Conservation (phyloP, 2,329 filamentous ascomycete species). For the Trichoderma atrobrunneum region DNA sequence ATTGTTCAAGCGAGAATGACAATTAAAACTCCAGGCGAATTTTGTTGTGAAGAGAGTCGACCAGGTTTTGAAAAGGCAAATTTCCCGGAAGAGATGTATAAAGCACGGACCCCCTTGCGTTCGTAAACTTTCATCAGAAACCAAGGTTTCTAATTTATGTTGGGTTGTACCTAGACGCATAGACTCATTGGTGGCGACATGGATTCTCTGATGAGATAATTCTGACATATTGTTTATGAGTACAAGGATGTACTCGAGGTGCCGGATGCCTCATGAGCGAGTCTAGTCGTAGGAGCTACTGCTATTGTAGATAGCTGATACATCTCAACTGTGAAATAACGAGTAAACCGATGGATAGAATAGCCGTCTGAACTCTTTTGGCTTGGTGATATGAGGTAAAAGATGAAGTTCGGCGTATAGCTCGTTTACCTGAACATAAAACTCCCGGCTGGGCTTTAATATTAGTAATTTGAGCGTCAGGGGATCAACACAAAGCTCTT, state of each 20-base stretch:
- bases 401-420: background rate
- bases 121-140: background rate
- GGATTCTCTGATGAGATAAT: background rate
- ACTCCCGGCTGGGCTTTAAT: background rate
- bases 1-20: background rate
- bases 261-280: background rate
- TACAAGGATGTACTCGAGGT: background rate
- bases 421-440: background rate
- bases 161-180: background rate
- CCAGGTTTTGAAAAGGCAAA: background rate
- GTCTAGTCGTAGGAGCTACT: background rate
- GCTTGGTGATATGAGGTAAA: too few relatives aligned
- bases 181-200: background rate
- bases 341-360: background rate
- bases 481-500: background rate
- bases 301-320: background rate
- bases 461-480: background rate
- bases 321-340: background rate
- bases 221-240: background rate
- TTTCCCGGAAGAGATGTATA: background rate
- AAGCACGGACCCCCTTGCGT: background rate
- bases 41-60: background rate
- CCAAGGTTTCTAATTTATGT: background rate
- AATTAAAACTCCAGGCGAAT: background rate
- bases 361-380: too few relatives aligned